phyloP scores from a whole-genome alignment of 2,329 filamentous ascomycete genomes.

The Ophiostoma quercus region DNA sequence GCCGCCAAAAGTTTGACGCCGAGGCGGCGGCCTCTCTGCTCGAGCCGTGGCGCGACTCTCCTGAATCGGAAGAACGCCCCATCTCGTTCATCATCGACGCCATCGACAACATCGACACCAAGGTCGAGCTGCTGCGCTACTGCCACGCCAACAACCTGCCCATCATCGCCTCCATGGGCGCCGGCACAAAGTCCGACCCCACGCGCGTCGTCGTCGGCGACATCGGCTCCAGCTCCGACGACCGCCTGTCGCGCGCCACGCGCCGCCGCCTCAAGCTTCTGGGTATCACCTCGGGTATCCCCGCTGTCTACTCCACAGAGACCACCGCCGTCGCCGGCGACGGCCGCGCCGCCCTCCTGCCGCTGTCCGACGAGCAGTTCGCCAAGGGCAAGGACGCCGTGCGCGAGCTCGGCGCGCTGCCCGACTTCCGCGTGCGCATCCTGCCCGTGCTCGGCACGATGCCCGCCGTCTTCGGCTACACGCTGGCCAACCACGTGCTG shows the following conservation, averaged over 20 bases:
- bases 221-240: conserved; percentile 81
- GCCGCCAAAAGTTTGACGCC: conserved; percentile 75
- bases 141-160: conserved; percentile 72
- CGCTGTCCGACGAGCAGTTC: conserved; percentile 82
- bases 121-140: conserved; percentile 83
- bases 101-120: conserved; percentile 97
- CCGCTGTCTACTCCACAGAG: conserved; percentile 88
- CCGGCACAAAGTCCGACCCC: conserved; percentile 82
- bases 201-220: conserved; percentile 87
- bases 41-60: conserved; percentile 55
- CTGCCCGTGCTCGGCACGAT: conserved; percentile 92
- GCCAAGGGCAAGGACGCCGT: conserved; percentile 67
- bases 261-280: conserved; percentile 69
- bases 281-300: conserved; percentile 79
- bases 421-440: conserved; percentile 92
- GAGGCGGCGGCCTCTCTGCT: conserved; percentile 62
- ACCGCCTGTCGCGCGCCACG: conserved; percentile 80
- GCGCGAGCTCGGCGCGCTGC: conserved; percentile 78
- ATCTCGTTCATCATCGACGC: conserved; percentile 91
- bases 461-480: conserved; percentile 93
- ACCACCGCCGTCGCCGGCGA: conserved; percentile 57
- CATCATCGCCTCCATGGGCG: conserved; percentile 93
- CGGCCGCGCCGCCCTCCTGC: conserved; percentile 84
- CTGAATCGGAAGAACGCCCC: conserved; percentile 38
- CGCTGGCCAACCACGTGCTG: conserved; percentile 87